A percentile compares a stretch with the other conserved stretches of the same genome.
phyloP scores from a whole-genome alignment of 148 eudicot species.

The Diospyros lotus region DNA sequence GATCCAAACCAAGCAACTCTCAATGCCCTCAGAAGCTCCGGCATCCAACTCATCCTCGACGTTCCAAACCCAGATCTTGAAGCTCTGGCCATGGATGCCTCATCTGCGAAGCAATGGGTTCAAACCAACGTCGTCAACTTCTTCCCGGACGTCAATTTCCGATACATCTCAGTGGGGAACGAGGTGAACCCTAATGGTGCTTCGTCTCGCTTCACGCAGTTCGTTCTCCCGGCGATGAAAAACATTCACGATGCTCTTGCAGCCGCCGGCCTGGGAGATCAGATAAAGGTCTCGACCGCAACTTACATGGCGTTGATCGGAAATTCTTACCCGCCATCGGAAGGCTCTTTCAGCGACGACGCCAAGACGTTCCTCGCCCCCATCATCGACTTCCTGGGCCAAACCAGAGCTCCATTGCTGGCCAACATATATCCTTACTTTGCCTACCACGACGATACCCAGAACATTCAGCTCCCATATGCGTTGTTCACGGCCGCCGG shows the following conservation, averaged over 20 bases:
- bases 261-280: conserved; percentile 11
- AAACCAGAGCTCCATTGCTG: conserved; percentile 33
- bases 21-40: conserved; percentile 29
- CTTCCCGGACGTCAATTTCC: conserved; percentile 21
- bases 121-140: conserved; percentile 20
- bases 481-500: conserved; percentile 28
- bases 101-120: conserved; percentile 36
- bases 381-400: conserved; percentile 26
- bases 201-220: conserved; percentile 10
- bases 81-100: conserved; percentile 1
- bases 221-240: conserved; percentile 39
- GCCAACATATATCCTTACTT: conserved; percentile 54
- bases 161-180: conserved; percentile 47
- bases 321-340: conserved; percentile 47
- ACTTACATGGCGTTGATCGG: conserved; percentile 22
- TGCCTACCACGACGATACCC: conserved; percentile 7
- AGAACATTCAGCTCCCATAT: conserved; percentile 15
- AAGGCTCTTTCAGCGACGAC: background rate
- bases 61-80: background rate
- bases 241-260: conserved; percentile 33
- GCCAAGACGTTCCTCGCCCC: conserved; percentile 26
- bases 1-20: conserved; percentile 17
- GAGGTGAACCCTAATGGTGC: conserved; percentile 29
- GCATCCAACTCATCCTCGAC: conserved; percentile 8
- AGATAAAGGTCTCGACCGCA: conserved; percentile 48